A percentile compares a stretch with the other conserved stretches of the same genome.
Evolutionary conservation across 306 rosid species (phyloP).

Genomic region (Quercus ilex): DNA sequence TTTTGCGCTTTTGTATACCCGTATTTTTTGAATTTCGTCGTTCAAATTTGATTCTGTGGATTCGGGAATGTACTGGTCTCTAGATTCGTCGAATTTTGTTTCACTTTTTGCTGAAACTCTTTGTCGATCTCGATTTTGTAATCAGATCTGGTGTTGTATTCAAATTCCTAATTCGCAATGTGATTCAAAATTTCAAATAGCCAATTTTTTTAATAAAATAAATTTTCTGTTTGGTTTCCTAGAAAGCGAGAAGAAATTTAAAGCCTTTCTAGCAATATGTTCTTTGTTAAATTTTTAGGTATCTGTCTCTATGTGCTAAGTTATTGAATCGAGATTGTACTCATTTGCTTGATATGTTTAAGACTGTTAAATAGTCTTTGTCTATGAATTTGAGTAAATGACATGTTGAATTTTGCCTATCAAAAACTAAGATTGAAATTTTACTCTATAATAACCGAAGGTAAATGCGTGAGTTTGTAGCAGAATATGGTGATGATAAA

Average conservation of each 20-base stretch:
- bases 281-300: background rate
- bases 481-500: background rate
- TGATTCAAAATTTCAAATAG: conserved; percentile 4
- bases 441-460: background rate
- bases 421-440: background rate
- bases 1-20: background rate
- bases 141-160: conserved; percentile 17
- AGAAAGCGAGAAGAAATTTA: background rate
- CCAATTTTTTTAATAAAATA: background rate
- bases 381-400: background rate
- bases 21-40: background rate
- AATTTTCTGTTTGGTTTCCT: background rate
- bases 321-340: background rate
- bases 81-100: background rate
- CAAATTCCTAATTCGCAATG: conserved; percentile 8
- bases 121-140: conserved; percentile 14
- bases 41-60: background rate
- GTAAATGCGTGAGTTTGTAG: background rate
- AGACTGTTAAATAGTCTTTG: background rate
- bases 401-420: background rate
- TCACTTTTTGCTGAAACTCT: background rate
- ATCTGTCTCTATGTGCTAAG: too few species aligned
- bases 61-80: background rate
- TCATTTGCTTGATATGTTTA: background rate
- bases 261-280: background rate